phyloP scores from a whole-genome alignment of 768 basidiomycete species.

The Kwoniella sp. region DNA sequence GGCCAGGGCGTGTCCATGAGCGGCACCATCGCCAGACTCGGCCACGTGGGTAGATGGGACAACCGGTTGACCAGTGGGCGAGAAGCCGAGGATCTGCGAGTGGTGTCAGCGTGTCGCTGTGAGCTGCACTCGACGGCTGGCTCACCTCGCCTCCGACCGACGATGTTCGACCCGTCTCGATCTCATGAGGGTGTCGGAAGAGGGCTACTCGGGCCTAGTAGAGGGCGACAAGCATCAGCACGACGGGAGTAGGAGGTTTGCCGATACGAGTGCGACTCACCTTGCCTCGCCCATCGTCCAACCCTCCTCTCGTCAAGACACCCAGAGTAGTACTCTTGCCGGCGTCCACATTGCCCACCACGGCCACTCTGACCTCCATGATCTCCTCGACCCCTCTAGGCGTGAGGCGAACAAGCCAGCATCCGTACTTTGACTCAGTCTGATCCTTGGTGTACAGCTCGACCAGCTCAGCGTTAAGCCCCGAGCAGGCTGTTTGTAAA shows the following conservation, averaged over 20 bases:
- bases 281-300: slow-evolving; percentile 40
- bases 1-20: slow-evolving; percentile 51
- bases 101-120: neutral
- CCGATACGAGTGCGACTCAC: slow-evolving; percentile 20
- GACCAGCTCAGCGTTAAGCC: slow-evolving; percentile 36
- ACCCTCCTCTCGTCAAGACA: slow-evolving; percentile 81
- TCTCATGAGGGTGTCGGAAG: slow-evolving; percentile 95
- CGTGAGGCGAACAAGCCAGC: slow-evolving; percentile 38
- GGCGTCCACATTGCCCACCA: slow-evolving; percentile 79
- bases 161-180: slow-evolving; percentile 91
- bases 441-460: slow-evolving; percentile 37
- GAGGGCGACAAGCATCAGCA: slow-evolving; percentile 61
- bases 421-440: slow-evolving; percentile 26
- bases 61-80: slow-evolving; percentile 68
- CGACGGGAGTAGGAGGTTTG: slow-evolving; percentile 6
- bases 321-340: slow-evolving; percentile 94
- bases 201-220: slow-evolving; percentile 70
- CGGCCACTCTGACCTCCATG: slow-evolving; percentile 83
- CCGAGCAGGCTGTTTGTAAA: slow-evolving; percentile 18
- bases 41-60: slow-evolving; percentile 58
- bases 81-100: slow-evolving; percentile 78
- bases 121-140: neutral
- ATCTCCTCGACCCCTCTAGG: slow-evolving; percentile 48
- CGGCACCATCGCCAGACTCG: slow-evolving; percentile 29
- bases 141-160: slow-evolving; percentile 94